These are phyloP conservation scores for Fraxinus cuspidata DNA, from an alignment of 257 asterid genomes.

Conservation along the genomic window DNA sequence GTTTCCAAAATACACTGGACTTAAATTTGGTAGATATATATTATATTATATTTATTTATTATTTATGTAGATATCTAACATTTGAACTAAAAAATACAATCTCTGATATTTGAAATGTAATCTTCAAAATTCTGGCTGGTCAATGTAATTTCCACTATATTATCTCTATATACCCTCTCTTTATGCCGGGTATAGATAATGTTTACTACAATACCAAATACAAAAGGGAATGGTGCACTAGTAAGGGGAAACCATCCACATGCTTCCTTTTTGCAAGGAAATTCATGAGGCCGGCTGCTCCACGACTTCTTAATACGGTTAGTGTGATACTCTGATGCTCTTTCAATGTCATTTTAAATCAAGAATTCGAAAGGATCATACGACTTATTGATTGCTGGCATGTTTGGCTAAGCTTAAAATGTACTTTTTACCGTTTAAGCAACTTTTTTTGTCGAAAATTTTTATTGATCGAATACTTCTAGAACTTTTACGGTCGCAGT, in stretches of 20 bases:
- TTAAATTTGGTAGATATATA: too few relatives aligned
- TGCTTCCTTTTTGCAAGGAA: constrained; percentile 96
- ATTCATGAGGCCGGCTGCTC: constrained; percentile 86
- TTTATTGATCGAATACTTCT: neutral
- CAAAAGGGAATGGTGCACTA: constrained; percentile 96
- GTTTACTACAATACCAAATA: constrained; percentile 81
- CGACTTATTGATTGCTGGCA: neutral
- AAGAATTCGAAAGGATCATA: neutral
- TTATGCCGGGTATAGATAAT: constrained; percentile 71
- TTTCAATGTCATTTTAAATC: constrained; percentile 1
- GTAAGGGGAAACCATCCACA: constrained; percentile 83
- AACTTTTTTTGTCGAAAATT: neutral
- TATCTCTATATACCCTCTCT: neutral
- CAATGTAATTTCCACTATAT: neutral
- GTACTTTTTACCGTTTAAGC: too few relatives aligned
- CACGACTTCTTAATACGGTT: constrained; percentile 80
- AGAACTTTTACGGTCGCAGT: constrained; percentile 48
- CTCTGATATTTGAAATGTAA: too few relatives aligned
- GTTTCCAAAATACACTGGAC: too few relatives aligned
- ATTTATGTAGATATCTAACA: too few relatives aligned
- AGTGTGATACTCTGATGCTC: constrained; percentile 13
- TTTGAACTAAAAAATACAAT: too few relatives aligned
- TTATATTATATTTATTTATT: too few relatives aligned
- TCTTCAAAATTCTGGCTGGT: too few relatives aligned
- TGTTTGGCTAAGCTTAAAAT: neutral